These are phyloP conservation scores for Pleomassaria siparia DNA, from an alignment of 2,329 filamentous ascomycete genomes.

Conservation along the genomic window DNA sequence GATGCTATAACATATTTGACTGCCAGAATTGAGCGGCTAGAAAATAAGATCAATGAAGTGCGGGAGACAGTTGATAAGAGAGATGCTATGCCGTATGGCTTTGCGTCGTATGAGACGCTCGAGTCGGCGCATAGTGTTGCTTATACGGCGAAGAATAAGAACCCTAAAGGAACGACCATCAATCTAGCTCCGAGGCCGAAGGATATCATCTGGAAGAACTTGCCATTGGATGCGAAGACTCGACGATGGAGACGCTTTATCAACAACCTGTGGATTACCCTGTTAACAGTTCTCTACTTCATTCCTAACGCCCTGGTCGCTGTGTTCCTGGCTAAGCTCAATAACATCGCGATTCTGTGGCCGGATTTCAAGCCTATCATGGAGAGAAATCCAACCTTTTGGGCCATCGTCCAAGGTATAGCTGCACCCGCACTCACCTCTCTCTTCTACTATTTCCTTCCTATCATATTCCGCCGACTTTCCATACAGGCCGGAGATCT, in stretches of 20 bases:
- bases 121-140: constrained; percentile 86
- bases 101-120: constrained; percentile 90
- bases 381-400: constrained; percentile 63
- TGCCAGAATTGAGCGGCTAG: constrained; percentile 77
- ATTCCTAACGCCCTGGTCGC: constrained; percentile 92
- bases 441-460: constrained; percentile 81
- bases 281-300: constrained; percentile 84
- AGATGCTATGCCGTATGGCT: constrained; percentile 87
- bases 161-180: constrained; percentile 75
- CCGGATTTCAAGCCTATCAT: constrained; percentile 68
- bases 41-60: constrained; percentile 81
- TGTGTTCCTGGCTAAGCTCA: constrained; percentile 85
- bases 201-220: constrained; percentile 95
- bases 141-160: constrained; percentile 77
- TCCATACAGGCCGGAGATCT: constrained; percentile 82
- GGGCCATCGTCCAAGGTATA: constrained; percentile 92
- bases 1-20: constrained; percentile 95
- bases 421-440: constrained; percentile 85
- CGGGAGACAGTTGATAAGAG: constrained; percentile 81
- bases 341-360: constrained; percentile 81
- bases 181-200: constrained; percentile 80
- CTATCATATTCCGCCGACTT: constrained; percentile 86
- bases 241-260: constrained; percentile 73
- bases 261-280: constrained; percentile 79
- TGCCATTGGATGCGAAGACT: constrained; percentile 68